Base-by-base conservation (phyloP, 2,329 filamentous ascomycete genomes). In the Diaporthe vaccinii region DNA sequence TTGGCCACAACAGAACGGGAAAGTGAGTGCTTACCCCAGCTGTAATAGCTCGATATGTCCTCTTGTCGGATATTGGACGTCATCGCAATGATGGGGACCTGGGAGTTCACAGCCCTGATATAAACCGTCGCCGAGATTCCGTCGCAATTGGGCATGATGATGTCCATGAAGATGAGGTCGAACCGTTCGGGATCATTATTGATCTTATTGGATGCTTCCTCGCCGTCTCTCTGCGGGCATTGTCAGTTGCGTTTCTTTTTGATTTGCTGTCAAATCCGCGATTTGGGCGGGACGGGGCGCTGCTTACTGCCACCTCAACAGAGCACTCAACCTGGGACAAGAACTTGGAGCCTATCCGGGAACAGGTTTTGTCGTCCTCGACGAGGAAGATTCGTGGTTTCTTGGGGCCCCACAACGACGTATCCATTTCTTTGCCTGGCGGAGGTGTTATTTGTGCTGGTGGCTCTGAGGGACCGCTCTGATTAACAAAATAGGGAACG, bases 41-140 rank as follows among this genome's bases (percentile, higher is more conserved):
- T 93, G 86, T 98, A 98, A 83, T 99, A 99, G 86, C 97, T 96
- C 72, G 96, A 94, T 77, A 98, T 97, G 82, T 99, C 97, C 80
- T 98, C 96, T 76, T 95, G 96, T 78, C 97, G 91, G 78, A 99
- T 98, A 82, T 98, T 99, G 4, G 96, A 98, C 4, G 97, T 99
- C 97, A 99, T 98, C 62, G 97, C 97, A 75, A 99, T 95, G 80
- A 99, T 97, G 0, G 97, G 97, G 28, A 94, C 92, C 8, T 92
- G 91, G 51, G 92, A 91, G 78, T 95, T 92, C 77, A 96, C 95
- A 81, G 98, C 94, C 72, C 96, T 92, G 78, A 99, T 98, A 77
- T 98, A 92, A 81, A 97, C 94, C 74, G 95, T 98, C 3, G 97
- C 96, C 22, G 96, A 98, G 8, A 98, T 95, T 79, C 97, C 97